Conservation (phyloP, 176 grass and related monocot species). For the Oryza coarctata region DNA sequence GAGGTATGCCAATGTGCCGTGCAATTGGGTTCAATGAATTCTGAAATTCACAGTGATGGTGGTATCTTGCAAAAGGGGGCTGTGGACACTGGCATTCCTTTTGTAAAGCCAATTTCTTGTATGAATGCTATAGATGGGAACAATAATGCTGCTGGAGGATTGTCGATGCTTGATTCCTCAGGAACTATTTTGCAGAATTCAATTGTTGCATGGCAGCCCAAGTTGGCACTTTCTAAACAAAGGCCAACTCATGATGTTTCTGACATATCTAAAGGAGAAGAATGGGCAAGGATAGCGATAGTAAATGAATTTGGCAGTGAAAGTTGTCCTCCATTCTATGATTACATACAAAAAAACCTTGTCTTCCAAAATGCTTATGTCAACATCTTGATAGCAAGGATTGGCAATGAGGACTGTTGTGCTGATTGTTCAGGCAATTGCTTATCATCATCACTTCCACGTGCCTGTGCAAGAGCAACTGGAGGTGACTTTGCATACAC, state of each 20-base stretch:
- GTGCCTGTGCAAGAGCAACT: constrained; percentile 60
- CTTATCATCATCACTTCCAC: constrained; percentile 48
- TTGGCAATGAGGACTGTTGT: constrained; percentile 62
- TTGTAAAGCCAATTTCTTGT: constrained; percentile 8
- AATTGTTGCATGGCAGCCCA: background rate
- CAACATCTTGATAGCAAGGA: constrained; percentile 52
- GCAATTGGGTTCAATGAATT: constrained; percentile 27
- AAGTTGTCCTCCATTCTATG: constrained; percentile 39
- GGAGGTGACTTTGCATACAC: constrained; percentile 65
- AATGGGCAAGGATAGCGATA: constrained; percentile 51
- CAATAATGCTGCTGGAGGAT: constrained; percentile 10
- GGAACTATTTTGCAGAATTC: background rate
- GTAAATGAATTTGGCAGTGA: constrained; percentile 51
- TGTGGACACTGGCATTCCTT: background rate
- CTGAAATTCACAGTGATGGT: background rate
- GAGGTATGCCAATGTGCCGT: constrained; percentile 60
- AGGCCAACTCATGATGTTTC: constrained; percentile 42
- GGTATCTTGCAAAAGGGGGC: constrained; percentile 9
- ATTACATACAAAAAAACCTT: constrained; percentile 51
- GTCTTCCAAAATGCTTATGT: constrained; percentile 54
- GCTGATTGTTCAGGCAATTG: constrained; percentile 61
- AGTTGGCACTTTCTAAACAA: constrained; percentile 37
- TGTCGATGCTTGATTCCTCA: constrained; percentile 10
- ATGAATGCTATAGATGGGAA: constrained; percentile 17
- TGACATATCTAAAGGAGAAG: constrained; percentile 66